These are phyloP conservation scores for Phytopythium cucurbitacearum DNA, from an alignment of 352 stramenopile species.

Conservation along the genomic window DNA sequence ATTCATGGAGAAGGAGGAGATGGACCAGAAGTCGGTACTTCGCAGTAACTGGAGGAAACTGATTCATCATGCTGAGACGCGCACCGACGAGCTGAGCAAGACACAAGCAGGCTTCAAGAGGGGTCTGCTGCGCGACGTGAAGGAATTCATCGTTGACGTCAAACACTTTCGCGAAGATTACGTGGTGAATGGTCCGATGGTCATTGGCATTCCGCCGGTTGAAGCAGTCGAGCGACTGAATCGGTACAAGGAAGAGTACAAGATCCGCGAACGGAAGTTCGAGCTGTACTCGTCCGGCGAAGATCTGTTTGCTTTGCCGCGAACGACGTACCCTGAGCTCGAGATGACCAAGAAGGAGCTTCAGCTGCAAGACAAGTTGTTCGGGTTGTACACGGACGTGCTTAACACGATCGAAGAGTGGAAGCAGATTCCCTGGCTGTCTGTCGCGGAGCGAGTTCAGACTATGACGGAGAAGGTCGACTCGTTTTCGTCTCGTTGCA, in stretches of 20 bases:
- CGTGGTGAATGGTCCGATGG: slow-evolving; percentile 94
- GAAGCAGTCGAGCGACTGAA: slow-evolving; percentile 96
- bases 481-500: slow-evolving; percentile 93
- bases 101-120: slow-evolving; percentile 96
- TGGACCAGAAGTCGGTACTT: slow-evolving; percentile 98
- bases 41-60: slow-evolving; percentile 97
- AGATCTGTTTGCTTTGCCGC: slow-evolving; percentile 95
- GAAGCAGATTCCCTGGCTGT: slow-evolving; percentile 95
- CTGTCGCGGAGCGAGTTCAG: slow-evolving; percentile 92
- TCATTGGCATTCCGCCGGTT: slow-evolving; percentile 95
- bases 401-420: slow-evolving; percentile 96
- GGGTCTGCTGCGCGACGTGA: slow-evolving; percentile 94
- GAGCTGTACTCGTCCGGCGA: slow-evolving; percentile 96
- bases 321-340: slow-evolving; percentile 96
- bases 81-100: slow-evolving; percentile 94
- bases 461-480: slow-evolving; percentile 97
- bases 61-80: slow-evolving; percentile 91
- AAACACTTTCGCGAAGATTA: slow-evolving; percentile 96
- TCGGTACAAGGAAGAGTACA: slow-evolving; percentile 97
- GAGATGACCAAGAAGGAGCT: slow-evolving; percentile 98
- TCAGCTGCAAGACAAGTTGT: slow-evolving; percentile 91
- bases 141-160: slow-evolving; percentile 96
- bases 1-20: slow-evolving; percentile 99
- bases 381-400: slow-evolving; percentile 97
- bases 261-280: slow-evolving; percentile 97